These are phyloP conservation scores for Parastagonospora nodorum DNA, from an alignment of 2,329 filamentous ascomycete genomes.

Conservation along the genomic window DNA sequence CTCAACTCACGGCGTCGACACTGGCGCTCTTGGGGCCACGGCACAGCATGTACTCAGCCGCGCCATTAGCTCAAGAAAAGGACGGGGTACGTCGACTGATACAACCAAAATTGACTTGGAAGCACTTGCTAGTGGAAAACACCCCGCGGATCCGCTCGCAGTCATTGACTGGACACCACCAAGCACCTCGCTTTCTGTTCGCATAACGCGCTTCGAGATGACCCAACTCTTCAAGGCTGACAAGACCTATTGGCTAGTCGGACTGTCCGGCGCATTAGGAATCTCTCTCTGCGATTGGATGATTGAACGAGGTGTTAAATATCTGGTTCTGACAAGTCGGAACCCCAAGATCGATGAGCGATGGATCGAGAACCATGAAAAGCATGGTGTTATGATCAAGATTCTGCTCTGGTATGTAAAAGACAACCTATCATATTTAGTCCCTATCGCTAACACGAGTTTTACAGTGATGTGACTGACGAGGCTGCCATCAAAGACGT, in stretches of 20 bases:
- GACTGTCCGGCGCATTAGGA: constrained; percentile 28
- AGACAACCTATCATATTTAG: constrained; percentile 1
- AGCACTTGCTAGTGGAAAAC: no score
- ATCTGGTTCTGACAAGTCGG: constrained; percentile 18
- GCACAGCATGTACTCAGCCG: no score
- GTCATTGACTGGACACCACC: no score
- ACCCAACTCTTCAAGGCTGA: constrained; percentile 2
- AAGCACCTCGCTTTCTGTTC: no score
- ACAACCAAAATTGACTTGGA: no score
- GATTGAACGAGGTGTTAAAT: constrained; percentile 18
- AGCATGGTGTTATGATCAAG: neutral
- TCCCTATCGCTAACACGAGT: neutral
- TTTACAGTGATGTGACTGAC: constrained; percentile 10
- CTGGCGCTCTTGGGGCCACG: no score
- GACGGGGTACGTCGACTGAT: no score
- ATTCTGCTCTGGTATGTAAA: constrained; percentile 9
- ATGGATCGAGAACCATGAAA: constrained; percentile 5
- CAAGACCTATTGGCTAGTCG: constrained; percentile 28
- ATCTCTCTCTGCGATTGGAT: constrained; percentile 20
- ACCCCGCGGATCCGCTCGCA: no score
- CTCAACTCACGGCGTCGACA: no score
- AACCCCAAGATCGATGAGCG: constrained; percentile 21
- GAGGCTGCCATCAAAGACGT: neutral
- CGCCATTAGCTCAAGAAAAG: no score
- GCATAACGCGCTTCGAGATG: no score